A percentile compares a stretch with the other conserved stretches of the same genome.
These are phyloP conservation scores for Termitomyces heimii DNA, from an alignment of 768 basidiomycete genomes.

Conservation along the genomic window DNA sequence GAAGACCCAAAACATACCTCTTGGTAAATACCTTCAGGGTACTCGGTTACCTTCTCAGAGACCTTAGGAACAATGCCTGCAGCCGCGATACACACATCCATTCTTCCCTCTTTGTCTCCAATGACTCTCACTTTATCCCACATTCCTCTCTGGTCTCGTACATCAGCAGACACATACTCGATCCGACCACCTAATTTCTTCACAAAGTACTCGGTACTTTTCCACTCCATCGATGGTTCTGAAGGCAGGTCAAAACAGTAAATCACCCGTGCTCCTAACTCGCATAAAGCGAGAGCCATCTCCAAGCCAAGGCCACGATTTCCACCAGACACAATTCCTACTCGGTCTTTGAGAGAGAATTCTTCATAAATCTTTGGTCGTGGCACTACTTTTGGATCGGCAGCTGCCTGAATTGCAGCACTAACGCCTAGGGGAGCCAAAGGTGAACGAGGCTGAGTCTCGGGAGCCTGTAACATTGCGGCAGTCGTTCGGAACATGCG, in stretches of 20 bases:
- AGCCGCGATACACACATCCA: conserved; percentile 73
- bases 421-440: conserved; percentile 57
- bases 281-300: conserved; percentile 67
- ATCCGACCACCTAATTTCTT: conserved; percentile 32
- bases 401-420: conserved; percentile 43
- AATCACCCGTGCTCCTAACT: conserved; percentile 62
- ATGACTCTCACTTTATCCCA: conserved; percentile 56
- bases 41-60: conserved; percentile 53
- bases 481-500: background rate
- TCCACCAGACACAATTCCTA: conserved; percentile 57
- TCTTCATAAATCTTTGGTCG: conserved; percentile 51
- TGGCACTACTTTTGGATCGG: conserved; percentile 26
- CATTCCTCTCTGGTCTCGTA: conserved; percentile 52
- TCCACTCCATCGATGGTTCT: conserved; percentile 52
- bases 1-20: conserved; percentile 26
- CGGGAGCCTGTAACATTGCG: background rate
- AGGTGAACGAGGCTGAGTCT: conserved; percentile 38
- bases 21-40: conserved; percentile 55
- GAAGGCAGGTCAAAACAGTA: conserved; percentile 63
- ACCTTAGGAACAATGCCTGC: conserved; percentile 57
- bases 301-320: conserved; percentile 72
- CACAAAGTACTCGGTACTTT: conserved; percentile 44
- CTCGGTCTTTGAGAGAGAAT: conserved; percentile 50
- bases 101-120: conserved; percentile 57
- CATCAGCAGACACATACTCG: conserved; percentile 63